Evolutionary conservation across 306 rosid species (phyloP), one percentile per base, ranked within the genome.

Genomic region (Quillaja saponaria): DNA sequence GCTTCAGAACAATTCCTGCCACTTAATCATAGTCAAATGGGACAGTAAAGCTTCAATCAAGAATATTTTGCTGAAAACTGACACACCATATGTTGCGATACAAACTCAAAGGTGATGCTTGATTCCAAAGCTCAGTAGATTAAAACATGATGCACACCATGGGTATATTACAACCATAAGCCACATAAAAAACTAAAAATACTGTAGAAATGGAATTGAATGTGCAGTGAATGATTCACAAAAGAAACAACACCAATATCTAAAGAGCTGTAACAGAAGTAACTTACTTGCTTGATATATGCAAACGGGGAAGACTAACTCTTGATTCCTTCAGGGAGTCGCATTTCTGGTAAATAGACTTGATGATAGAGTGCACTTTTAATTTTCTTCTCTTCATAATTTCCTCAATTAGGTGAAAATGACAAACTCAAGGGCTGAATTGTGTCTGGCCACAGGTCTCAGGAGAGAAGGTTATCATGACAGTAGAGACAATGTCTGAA

Each of bases 371-470:
- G 12, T 25, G 71, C 83, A 89, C 77, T 40, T 75, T 73, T 47
- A 94, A 46, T 33, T 76, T 78, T 80, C 91, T 83, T 71, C 81
- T 81, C 33, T 14, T 39, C 38, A 80, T 34, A 74, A 51, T 67
- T 72, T 85, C 96, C 87, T 78, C 76, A 84, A 60, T 62, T 47
- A 94, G 39, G 69, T 87, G 91, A 77, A 94, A 94, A 76, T 94
- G 97, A 75, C 89, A 83, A 63, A 87, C 85, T 96, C 99, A 94
- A 53, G 97, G 96, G 69, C 94, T 81, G 68, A 70, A 58, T 63
- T 70, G 68, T 41, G 17, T 78, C 34, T 63, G 72, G 71, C 55
- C 56, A 44, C 75, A 38, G 33, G 69, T 73, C 71, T 71, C 79
- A 13, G 86, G 80, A 49, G 87, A 74, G 80, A 64, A 89, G 64